phyloP scores from a whole-genome alignment of 345 rosid species.

The Syzygium grande region DNA sequence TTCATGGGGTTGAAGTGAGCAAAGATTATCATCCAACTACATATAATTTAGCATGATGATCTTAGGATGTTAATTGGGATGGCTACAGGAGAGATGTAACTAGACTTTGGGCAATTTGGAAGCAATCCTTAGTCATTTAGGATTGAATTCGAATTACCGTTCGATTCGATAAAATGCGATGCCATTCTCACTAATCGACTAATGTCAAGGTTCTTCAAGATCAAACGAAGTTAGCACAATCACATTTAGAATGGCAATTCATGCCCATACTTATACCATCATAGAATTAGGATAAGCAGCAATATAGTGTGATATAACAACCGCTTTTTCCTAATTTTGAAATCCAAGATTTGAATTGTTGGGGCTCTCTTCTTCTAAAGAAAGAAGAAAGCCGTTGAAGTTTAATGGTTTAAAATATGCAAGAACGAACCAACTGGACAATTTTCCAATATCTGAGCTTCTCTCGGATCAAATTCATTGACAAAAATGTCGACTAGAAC shows the following conservation, averaged over 20 bases:
- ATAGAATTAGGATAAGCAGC: background rate
- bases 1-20: background rate
- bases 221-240: background rate
- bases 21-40: background rate
- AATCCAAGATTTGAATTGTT: background rate
- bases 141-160: background rate
- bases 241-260: background rate
- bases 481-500: too few relatives aligned
- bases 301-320: background rate
- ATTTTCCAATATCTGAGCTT: background rate
- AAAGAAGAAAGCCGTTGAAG: background rate
- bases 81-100: background rate
- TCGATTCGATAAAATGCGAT: background rate
- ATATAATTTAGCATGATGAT: background rate
- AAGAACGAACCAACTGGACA: background rate
- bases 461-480: too few relatives aligned
- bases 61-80: background rate
- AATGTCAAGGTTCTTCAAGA: background rate
- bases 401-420: background rate
- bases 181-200: background rate
- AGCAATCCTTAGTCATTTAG: background rate
- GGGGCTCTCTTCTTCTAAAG: background rate
- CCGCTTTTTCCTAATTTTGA: background rate
- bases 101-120: background rate
- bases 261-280: background rate